These are phyloP conservation scores for Setomelanomma holmii DNA, from an alignment of 2,329 filamentous ascomycete species.

Conservation along the genomic window DNA sequence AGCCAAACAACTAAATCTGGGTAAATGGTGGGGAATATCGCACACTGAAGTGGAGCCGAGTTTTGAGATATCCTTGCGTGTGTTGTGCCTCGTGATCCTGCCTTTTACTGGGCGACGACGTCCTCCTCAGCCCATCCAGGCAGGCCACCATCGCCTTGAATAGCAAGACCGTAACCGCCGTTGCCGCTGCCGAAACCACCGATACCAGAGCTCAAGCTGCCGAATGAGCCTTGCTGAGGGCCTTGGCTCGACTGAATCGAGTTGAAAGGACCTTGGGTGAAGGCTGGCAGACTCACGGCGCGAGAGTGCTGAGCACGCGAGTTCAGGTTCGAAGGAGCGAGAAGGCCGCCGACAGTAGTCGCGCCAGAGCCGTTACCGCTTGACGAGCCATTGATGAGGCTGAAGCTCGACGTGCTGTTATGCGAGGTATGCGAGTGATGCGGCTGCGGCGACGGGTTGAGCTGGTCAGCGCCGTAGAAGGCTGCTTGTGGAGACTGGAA, in stretches of 20 bases:
- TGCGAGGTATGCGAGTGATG: slow-evolving; percentile 66
- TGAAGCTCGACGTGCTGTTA: slow-evolving; percentile 60
- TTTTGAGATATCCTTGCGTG: neutral
- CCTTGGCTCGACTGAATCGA: slow-evolving; percentile 47
- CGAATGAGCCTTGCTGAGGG: slow-evolving; percentile 58
- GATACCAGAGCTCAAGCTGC: slow-evolving; percentile 65
- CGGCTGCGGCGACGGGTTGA: slow-evolving; percentile 68
- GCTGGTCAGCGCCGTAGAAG: slow-evolving; percentile 70
- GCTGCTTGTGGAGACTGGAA: slow-evolving; percentile 79
- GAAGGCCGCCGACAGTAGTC: slow-evolving; percentile 76
- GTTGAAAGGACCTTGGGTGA: slow-evolving; percentile 66
- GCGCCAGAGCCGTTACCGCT: slow-evolving; percentile 57
- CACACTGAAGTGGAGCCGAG: slow-evolving; percentile 36
- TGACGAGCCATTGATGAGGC: slow-evolving; percentile 53
- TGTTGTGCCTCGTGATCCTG: neutral
- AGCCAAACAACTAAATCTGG: slow-evolving; percentile 37
- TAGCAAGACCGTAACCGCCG: slow-evolving; percentile 65
- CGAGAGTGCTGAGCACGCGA: slow-evolving; percentile 72
- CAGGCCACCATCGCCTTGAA: slow-evolving; percentile 64
- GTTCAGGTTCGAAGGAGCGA: slow-evolving; percentile 72
- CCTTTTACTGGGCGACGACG: slow-evolving; percentile 59
- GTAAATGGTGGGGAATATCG: slow-evolving; percentile 36
- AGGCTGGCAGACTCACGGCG: slow-evolving; percentile 85
- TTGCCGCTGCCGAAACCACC: slow-evolving; percentile 63
- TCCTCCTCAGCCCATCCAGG: slow-evolving; percentile 71